Conservation (phyloP, 345 rosid species). For the Eucalyptus marginata region DNA sequence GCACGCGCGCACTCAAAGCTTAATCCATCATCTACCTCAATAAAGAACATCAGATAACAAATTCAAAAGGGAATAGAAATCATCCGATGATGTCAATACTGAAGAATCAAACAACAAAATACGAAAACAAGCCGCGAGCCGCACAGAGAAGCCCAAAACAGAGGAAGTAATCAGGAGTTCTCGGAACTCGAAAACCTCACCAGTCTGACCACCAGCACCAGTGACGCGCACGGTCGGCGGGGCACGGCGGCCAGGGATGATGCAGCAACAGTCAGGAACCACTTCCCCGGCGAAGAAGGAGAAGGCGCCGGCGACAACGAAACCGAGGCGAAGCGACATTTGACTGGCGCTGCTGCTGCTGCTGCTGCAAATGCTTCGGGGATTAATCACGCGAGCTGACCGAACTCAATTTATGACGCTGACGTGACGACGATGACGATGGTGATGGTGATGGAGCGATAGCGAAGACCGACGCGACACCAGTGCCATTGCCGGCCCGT, state of each 20-base stretch:
- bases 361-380: not conserved
- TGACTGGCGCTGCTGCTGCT: not conserved
- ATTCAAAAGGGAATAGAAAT: not conserved
- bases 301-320: not conserved
- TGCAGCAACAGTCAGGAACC: not conserved
- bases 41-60: not conserved
- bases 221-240: conserved; percentile 56
- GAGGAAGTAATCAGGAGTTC: not conserved
- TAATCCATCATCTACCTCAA: not conserved
- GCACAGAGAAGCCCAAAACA: not conserved
- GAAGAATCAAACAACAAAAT: not conserved
- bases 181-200: conserved; percentile 1
- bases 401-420: conserved; percentile 6
- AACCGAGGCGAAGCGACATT: not conserved
- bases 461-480: conserved; percentile 11
- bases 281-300: not conserved
- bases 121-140: not conserved
- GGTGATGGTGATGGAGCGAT: not conserved
- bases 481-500: conserved; percentile 21
- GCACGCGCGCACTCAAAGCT: not conserved
- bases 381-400: not conserved
- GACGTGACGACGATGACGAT: not conserved
- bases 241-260: conserved; percentile 18
- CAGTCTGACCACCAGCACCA: conserved; percentile 71
- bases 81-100: not conserved